Percentiles rank a stretch among this genome's conserved stretches.
These are phyloP conservation scores for Elsinoe australis DNA, from an alignment of 2,329 filamentous ascomycete species.

Conservation along the genomic window DNA sequence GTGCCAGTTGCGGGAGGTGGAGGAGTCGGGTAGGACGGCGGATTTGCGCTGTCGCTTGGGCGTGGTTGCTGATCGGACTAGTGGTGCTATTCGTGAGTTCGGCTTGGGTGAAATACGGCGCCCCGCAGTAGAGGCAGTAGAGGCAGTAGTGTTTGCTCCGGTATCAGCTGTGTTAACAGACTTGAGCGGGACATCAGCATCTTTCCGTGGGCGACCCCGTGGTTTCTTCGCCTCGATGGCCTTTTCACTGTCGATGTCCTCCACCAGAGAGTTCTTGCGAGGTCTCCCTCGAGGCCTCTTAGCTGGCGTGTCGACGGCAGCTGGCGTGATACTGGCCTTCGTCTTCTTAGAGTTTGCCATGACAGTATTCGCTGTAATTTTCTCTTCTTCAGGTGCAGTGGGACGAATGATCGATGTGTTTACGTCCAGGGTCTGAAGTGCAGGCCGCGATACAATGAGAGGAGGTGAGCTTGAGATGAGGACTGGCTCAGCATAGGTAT, in stretches of 20 bases:
- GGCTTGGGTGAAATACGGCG: neutral
- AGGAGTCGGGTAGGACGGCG: neutral
- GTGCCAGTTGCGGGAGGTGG: slow-evolving; percentile 17
- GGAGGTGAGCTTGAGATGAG: slow-evolving; percentile 15
- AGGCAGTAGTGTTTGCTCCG: too few species aligned
- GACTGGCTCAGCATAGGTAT: neutral
- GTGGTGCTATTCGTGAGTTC: neutral
- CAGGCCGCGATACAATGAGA: slow-evolving; percentile 17
- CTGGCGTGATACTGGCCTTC: too few species aligned
- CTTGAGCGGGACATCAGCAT: too few species aligned
- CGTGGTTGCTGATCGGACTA: neutral
- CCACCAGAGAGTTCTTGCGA: neutral
- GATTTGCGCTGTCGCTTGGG: neutral
- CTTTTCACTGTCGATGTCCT: too few species aligned
- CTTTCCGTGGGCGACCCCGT: slow-evolving; percentile 1
- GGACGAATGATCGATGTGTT: slow-evolving; percentile 22
- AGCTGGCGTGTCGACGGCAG: neutral
- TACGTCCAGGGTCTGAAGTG: slow-evolving; percentile 24
- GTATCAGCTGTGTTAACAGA: too few species aligned
- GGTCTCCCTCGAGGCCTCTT: slow-evolving; percentile 3
- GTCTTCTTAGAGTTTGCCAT: too few species aligned
- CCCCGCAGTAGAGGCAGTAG: neutral
- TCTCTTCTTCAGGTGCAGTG: too few species aligned
- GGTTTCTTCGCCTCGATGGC: neutral
- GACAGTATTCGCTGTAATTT: too few species aligned